Conservation (phyloP, 768 basidiomycete genomes). For the Chalciporus pseudorubinellus region DNA sequence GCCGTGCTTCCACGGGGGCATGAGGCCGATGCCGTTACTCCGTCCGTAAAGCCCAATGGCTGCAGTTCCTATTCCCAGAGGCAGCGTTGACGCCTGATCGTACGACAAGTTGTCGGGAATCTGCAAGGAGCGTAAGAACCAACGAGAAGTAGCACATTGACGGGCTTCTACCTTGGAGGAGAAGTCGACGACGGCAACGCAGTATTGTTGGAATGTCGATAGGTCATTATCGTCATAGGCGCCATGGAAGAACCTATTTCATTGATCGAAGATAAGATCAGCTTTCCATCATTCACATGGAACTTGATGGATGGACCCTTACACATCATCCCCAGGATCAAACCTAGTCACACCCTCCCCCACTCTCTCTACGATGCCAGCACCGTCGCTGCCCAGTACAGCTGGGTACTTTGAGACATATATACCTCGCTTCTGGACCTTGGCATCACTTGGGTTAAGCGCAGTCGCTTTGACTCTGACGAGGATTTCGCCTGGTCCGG, state of each 20-base stretch:
- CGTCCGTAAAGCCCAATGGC: slow-evolving; percentile 47
- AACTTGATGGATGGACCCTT: slow-evolving; percentile 19
- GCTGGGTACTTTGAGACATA: slow-evolving; percentile 43
- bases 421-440: slow-evolving; percentile 41
- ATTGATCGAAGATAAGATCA: slow-evolving; percentile 25
- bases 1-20: slow-evolving; percentile 36
- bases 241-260: slow-evolving; percentile 40
- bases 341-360: slow-evolving; percentile 51
- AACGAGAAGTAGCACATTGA: not conserved
- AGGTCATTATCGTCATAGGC: slow-evolving; percentile 36
- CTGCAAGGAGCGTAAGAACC: slow-evolving; percentile 27
- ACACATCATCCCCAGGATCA: slow-evolving; percentile 54
- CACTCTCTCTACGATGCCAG: slow-evolving; percentile 50
- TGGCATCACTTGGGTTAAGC: slow-evolving; percentile 55
- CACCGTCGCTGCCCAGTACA: slow-evolving; percentile 47
- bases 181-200: slow-evolving; percentile 39
- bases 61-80: slow-evolving; percentile 48
- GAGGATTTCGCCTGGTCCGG: slow-evolving; percentile 48
- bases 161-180: slow-evolving; percentile 37
- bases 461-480: slow-evolving; percentile 46
- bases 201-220: slow-evolving; percentile 46
- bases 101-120: slow-evolving; percentile 47
- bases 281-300: slow-evolving; percentile 8
- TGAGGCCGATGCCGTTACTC: slow-evolving; percentile 41
- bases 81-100: slow-evolving; percentile 49